Conservation (phyloP, 306 rosid genomes). For the Acacia melanoxylon region DNA sequence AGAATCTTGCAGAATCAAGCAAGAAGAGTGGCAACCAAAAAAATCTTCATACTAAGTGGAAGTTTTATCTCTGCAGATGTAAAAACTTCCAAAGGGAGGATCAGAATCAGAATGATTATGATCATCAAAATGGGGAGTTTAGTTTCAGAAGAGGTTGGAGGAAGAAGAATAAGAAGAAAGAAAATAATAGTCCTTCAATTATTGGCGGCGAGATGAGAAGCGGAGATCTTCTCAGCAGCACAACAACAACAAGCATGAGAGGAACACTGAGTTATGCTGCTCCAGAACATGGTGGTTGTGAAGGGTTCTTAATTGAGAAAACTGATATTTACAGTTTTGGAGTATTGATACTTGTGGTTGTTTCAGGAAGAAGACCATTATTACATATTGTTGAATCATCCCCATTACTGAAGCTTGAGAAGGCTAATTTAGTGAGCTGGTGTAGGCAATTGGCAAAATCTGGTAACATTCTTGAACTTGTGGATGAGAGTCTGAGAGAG, state of each 20-base stretch:
- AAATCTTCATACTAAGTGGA: conserved; percentile 58
- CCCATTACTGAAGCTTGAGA: conserved; percentile 91
- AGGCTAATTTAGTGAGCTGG: conserved; percentile 93
- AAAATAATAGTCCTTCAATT: conserved; percentile 37
- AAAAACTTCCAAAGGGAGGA: conserved; percentile 46
- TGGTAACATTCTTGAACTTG: conserved; percentile 79
- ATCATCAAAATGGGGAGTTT: conserved; percentile 71
- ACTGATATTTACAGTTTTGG: conserved; percentile 94
- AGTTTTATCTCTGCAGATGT: conserved; percentile 50
- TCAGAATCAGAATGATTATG: conserved; percentile 40
- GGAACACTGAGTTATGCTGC: conserved; percentile 92
- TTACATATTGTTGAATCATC: conserved; percentile 88
- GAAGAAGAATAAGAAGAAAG: conserved; percentile 42
- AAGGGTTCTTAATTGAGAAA: conserved; percentile 79
- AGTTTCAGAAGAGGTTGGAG: conserved; percentile 91
- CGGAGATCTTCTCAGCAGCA: conserved; percentile 91
- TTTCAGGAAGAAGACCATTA: conserved; percentile 89
- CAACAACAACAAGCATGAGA: conserved; percentile 97
- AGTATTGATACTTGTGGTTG: conserved; percentile 84
- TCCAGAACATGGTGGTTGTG: conserved; percentile 85
- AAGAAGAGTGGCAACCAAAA: conserved; percentile 62
- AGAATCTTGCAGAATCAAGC: conserved; percentile 81
- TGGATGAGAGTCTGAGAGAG: conserved; percentile 77
- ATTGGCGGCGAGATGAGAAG: conserved; percentile 82
- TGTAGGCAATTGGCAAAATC: conserved; percentile 82